Conservation (phyloP, 345 rosid species). For the Gynandropsis gynandra region DNA sequence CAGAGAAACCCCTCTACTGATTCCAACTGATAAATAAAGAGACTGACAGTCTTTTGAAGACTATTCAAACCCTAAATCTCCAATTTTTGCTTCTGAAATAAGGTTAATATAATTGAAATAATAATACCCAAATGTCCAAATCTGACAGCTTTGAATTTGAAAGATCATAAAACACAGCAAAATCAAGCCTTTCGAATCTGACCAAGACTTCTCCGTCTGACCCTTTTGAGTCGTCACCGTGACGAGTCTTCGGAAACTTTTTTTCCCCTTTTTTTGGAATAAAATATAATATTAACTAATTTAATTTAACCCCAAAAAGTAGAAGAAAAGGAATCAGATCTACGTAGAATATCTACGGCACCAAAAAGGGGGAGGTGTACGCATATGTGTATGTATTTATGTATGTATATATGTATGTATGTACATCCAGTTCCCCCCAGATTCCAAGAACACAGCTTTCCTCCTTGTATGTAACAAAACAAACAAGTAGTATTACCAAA, state of each 20-base stretch:
- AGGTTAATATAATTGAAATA: no score
- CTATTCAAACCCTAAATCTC: no score
- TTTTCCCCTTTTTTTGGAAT: constrained; percentile 12
- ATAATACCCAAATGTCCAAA: no score
- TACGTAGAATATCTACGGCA: constrained; percentile 21
- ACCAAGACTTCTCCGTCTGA: constrained; percentile 28
- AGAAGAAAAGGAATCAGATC: constrained; percentile 26
- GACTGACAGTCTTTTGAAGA: no score
- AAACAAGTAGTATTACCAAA: constrained; percentile 13
- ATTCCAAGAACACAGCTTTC: neutral
- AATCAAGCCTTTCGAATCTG: constrained; percentile 24
- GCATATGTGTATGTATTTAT: constrained; percentile 13
- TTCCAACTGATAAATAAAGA: no score
- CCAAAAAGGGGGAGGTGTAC: neutral
- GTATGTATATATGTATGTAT: constrained; percentile 14
- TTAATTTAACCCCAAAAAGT: constrained; percentile 17
- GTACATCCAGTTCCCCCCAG: constrained; percentile 2
- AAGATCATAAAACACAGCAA: no score
- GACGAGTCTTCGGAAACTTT: constrained; percentile 4
- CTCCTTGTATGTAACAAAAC: constrained; percentile 3
- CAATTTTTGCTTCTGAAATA: no score
- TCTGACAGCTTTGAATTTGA: no score
- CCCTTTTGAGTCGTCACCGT: constrained; percentile 14
- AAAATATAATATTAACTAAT: constrained; percentile 11
- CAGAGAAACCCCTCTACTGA: no score